Conservation (phyloP, 805 yeast species). For the Yamadazyma akitaensis region DNA sequence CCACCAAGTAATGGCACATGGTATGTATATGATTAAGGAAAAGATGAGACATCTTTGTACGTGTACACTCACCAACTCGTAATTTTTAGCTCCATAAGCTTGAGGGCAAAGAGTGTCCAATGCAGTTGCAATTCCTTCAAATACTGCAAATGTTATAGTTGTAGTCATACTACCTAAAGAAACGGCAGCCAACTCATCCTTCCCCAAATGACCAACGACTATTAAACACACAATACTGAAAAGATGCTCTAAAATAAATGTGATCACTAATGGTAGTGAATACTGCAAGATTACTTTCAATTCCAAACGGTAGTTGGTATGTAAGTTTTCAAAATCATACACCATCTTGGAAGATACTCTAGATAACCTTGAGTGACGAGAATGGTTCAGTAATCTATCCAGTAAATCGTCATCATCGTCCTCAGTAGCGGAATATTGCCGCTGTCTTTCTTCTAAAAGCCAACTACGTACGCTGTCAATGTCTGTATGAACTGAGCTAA, state of each 20-base stretch:
- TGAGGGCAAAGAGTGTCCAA: constrained; percentile 45
- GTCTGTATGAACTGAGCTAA: constrained; percentile 38
- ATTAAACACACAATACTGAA: constrained; percentile 41
- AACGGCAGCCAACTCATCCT: constrained; percentile 44
- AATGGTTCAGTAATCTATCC: constrained; percentile 12
- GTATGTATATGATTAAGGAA: constrained; percentile 32
- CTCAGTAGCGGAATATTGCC: constrained; percentile 25
- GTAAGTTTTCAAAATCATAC: constrained; percentile 28
- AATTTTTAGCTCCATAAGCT: constrained; percentile 44
- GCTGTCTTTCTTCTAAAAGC: constrained; percentile 42
- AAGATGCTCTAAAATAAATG: constrained; percentile 42
- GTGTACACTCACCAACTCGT: constrained; percentile 31
- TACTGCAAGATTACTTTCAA: constrained; percentile 26
- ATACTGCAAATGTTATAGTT: constrained; percentile 42
- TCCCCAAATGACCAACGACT: constrained; percentile 46
- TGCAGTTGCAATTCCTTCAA: constrained; percentile 47
- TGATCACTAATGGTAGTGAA: constrained; percentile 38
- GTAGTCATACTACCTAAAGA: constrained; percentile 44
- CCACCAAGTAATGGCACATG: constrained; percentile 43
- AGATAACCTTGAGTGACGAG: constrained; percentile 7
- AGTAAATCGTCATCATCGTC: constrained; percentile 15
- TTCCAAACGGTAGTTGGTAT: constrained; percentile 28
- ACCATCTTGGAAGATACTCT: constrained; percentile 2
- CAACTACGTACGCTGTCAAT: constrained; percentile 28
- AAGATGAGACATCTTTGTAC: constrained; percentile 39